Percentiles rank a stretch among this genome's conserved stretches.
These are phyloP conservation scores for Russula griseocarnosa DNA, from an alignment of 768 basidiomycete species.

Conservation along the genomic window DNA sequence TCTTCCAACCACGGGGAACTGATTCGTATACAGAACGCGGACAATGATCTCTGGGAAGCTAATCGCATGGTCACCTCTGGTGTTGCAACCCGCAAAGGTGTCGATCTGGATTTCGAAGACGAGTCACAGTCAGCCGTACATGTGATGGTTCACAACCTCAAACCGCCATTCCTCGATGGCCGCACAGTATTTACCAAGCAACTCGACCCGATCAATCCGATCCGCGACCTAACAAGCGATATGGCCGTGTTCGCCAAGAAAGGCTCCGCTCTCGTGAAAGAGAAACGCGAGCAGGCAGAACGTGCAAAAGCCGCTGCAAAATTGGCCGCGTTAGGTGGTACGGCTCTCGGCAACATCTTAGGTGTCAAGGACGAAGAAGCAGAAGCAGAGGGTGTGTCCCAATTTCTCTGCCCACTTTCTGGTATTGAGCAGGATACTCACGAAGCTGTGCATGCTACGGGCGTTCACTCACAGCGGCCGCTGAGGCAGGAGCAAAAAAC, in stretches of 20 bases:
- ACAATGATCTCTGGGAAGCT: slow-evolving; percentile 98
- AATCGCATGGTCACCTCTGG: slow-evolving; percentile 97
- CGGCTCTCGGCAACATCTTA: slow-evolving; percentile 94
- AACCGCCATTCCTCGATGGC: slow-evolving; percentile 97
- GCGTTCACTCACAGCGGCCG: slow-evolving; percentile 42
- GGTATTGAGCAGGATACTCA: slow-evolving; percentile 72
- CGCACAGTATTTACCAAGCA: slow-evolving; percentile 95
- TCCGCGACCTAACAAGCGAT: slow-evolving; percentile 88
- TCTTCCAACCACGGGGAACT: neutral
- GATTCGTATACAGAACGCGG: slow-evolving; percentile 67
- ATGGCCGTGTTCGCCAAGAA: slow-evolving; percentile 97
- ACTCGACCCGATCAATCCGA: slow-evolving; percentile 94
- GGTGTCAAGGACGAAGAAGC: slow-evolving; percentile 95
- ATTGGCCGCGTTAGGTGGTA: slow-evolving; percentile 86
- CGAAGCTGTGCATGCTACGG: slow-evolving; percentile 43
- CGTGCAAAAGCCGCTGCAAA: slow-evolving; percentile 95
- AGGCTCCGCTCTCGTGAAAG: slow-evolving; percentile 90
- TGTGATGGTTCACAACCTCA: slow-evolving; percentile 94
- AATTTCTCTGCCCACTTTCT: slow-evolving; percentile 22
- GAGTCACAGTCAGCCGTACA: slow-evolving; percentile 96
- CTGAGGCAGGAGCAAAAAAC: slow-evolving; percentile 45
- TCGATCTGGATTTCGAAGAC: slow-evolving; percentile 95
- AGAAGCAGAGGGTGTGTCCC: slow-evolving; percentile 77
- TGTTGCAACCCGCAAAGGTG: slow-evolving; percentile 76
- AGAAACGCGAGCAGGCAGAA: slow-evolving; percentile 95